Base-by-base conservation (phyloP, 352 stramenopile species). In the Pilasporangium apinafurcum region DNA sequence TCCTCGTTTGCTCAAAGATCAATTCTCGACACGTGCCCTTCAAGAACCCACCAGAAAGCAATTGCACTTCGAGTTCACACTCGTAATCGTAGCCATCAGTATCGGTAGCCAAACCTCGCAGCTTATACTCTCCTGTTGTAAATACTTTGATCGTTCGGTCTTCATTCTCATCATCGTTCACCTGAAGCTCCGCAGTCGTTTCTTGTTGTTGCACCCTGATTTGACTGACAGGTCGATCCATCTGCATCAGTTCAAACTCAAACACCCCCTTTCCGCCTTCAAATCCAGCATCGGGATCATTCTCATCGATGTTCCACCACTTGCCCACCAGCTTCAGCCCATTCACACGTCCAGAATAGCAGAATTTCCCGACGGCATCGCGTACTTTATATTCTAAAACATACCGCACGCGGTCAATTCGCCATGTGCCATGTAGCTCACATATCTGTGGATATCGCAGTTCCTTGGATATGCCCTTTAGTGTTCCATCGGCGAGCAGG, bases 71-170 rank as follows among this genome's bases (percentile, higher is more conserved):
- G 1, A 86, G 53, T 48, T 76, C 56, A 24, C 78, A 85, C 10
- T 61, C 65, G 53, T 88, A 88, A 42, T 88, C 72, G 56, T 88
- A 88, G 9, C 72, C 76, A 17, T 88, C 76, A 9, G 61, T 56
- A 33, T 88, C 76, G 17, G 64, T 83, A 4, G 72, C 70, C n/a
- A 65, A 65, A 5, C 76, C 76, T 22, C 73, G 74, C 4, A 88
- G 52, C 33, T 54, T 51, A 52, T 77, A 88, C 10, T 53, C 30
- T 8, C 76, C 76, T 1, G 68, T 72, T 8, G 76, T 88, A 5
- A 88, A 60, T 12, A 59, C 57, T 7, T 38, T 40, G 12, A 81
- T 68, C 8, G 37, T 13, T 12, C 20, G 18, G n/a, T 47, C 38
- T 2, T 49, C 58, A 12, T 60, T 52, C 0, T 66, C 62, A 4